phyloP scores from a whole-genome alignment of 768 basidiomycete genomes.

The Calocybe cyanea region DNA sequence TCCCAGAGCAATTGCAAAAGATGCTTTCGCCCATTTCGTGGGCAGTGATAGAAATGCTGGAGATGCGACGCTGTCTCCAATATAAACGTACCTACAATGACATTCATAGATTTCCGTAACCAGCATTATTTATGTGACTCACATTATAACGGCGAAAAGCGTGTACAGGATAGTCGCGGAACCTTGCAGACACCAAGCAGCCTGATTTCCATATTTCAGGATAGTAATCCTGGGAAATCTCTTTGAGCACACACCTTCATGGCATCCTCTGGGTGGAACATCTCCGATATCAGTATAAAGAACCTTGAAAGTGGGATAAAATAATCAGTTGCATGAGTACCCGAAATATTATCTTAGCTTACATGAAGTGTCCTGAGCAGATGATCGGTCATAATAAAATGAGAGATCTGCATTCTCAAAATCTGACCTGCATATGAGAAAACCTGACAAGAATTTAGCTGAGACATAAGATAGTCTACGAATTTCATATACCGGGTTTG shows the following conservation, averaged over 20 bases:
- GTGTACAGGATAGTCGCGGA: slow-evolving; percentile 50
- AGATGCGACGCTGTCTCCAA: slow-evolving; percentile 43
- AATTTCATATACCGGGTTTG: slow-evolving; percentile 37
- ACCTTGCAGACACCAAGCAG: slow-evolving; percentile 52
- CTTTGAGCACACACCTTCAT: slow-evolving; percentile 40
- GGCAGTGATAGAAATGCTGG: slow-evolving; percentile 46
- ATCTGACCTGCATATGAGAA: slow-evolving; percentile 46
- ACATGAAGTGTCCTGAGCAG: slow-evolving; percentile 49
- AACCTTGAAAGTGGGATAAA: slow-evolving; percentile 31
- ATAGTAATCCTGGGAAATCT: neutral
- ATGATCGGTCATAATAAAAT: neutral
- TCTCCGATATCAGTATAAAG: slow-evolving; percentile 57
- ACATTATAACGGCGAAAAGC: slow-evolving; percentile 39
- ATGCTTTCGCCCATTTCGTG: slow-evolving; percentile 44
- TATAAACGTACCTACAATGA: slow-evolving; percentile 36
- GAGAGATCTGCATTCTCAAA: neutral
- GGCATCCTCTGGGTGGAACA: slow-evolving; percentile 46
- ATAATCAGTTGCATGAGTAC: too few species aligned
- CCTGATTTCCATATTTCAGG: slow-evolving; percentile 22
- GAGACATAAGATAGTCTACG: neutral
- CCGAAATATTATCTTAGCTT: neutral
- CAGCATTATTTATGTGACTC: neutral
- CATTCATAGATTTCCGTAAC: too few species aligned
- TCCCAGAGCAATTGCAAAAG: slow-evolving; percentile 43
- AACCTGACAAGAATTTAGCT: slow-evolving; percentile 24